Base-by-base conservation (phyloP, 108 stramenopile genomes). In the Nitzschia sp. region DNA sequence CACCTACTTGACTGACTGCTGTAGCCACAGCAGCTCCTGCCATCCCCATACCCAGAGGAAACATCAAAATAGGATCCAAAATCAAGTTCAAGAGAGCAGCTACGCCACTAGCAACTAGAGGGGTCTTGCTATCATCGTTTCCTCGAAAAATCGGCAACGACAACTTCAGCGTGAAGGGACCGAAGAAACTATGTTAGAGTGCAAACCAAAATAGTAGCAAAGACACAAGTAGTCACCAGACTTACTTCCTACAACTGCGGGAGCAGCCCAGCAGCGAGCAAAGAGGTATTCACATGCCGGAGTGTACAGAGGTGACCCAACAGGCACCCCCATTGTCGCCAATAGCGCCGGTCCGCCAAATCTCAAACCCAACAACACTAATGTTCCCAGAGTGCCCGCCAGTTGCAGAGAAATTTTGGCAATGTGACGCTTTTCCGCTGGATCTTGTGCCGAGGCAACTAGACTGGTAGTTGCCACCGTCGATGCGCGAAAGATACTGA, bases 51-150 rank as follows among this genome's bases (percentile, higher is more conserved):
- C 79, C 76, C 9, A 77, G 21, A 3, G 36, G 8, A 68, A 89
- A 89, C 79, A 89, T 87, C 8, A 86, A 67, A 19, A 87, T n/a
- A 1, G 88, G 88, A 56, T 89, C 88, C 4, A 89, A 48, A 25
- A 85, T 21, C 30, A 81, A 34, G 63, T 85, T 88, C 23, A 81
- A 49, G 1, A 59, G 27, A 9, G 82, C 85, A 18, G 78, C 78
- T 26, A 75, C 54, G 6, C 54, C 53, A 13, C 79, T 69, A 4
- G 85, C 84, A 26, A 75, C 46, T 33, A 82, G 57, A 9, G 86
- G 86, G 26, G 85, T 79, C 46, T 74, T 62, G 13, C 78, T 78
- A 71, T 90, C 77, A 8, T 77, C 84, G 54, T 66, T 66, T 21
- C 89, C 89, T 11, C 89, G 77, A 62, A 76, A 85, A 3, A 78